These are phyloP conservation scores for Theileria annulata DNA, from an alignment of 169 alveolate genomes.

Conservation along the genomic window DNA sequence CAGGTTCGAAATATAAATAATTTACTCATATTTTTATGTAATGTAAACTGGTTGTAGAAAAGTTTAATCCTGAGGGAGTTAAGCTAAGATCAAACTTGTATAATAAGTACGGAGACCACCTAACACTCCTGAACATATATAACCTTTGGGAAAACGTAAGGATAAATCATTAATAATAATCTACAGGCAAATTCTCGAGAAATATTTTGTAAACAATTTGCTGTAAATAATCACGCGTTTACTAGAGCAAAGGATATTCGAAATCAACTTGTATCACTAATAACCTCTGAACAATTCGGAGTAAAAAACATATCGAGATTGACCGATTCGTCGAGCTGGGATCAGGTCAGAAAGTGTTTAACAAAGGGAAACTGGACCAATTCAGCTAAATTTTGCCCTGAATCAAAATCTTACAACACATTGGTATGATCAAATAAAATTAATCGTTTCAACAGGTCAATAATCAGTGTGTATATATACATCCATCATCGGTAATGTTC, in stretches of 20 bases:
- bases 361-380: conserved; percentile 56
- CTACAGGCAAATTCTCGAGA: conserved; percentile 27
- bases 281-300: conserved; percentile 27
- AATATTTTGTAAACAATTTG: conserved; percentile 43
- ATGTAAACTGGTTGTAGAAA: conserved; percentile 17
- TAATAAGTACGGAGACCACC: conserved; percentile 58
- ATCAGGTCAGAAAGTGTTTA: conserved; percentile 50
- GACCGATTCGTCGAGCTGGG: conserved; percentile 62
- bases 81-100: conserved; percentile 34
- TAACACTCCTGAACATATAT: conserved; percentile 55
- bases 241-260: conserved; percentile 53
- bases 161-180: not conserved
- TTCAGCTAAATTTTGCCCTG: conserved; percentile 38
- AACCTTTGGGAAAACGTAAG: conserved; percentile 53
- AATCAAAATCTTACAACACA: conserved; percentile 34
- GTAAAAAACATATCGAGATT: conserved; percentile 28
- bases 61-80: conserved; percentile 24
- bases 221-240: conserved; percentile 41
- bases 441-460: conserved; percentile 18
- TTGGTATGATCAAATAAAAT: conserved; percentile 12
- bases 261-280: conserved; percentile 36
- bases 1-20: not conserved
- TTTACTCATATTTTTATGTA: not conserved
- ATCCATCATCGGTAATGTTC: conserved; percentile 59
- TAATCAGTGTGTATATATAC: conserved; percentile 34